phyloP scores from a whole-genome alignment of 208 protist genomes.

The Trypanosomatidae sp. region DNA sequence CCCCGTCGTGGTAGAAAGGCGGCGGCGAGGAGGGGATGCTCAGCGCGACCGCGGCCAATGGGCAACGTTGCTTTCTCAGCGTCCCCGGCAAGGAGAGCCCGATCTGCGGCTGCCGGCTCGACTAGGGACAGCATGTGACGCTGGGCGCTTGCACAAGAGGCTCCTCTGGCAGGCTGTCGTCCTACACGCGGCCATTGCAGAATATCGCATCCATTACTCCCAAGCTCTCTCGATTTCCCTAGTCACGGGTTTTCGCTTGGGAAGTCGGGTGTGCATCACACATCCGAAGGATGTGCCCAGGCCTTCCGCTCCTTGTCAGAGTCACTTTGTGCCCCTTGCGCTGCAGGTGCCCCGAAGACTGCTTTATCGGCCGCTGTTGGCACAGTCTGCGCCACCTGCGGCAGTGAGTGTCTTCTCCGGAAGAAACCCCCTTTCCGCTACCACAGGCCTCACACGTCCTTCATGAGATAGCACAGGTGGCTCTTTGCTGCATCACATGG shows the following conservation, averaged over 20 bases:
- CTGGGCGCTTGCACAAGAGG: too few species aligned
- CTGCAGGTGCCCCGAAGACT: too few species aligned
- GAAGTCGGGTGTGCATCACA: background rate
- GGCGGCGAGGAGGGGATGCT: background rate
- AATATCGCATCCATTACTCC: too few species aligned
- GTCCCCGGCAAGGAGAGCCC: background rate
- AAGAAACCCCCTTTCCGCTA: too few species aligned
- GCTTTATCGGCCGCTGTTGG: too few species aligned
- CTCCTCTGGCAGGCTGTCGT: too few species aligned
- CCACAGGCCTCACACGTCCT: too few species aligned
- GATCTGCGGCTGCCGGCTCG: background rate
- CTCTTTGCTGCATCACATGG: background rate
- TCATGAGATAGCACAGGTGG: too few species aligned
- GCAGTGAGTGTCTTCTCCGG: too few species aligned
- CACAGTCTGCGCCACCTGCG: too few species aligned
- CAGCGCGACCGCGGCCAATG: background rate
- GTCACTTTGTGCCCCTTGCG: background rate
- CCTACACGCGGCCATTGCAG: too few species aligned
- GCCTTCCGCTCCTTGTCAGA: background rate
- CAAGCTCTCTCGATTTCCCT: background rate
- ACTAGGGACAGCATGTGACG: too few species aligned
- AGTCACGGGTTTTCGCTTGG: background rate
- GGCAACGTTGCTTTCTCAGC: background rate
- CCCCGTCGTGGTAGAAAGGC: background rate
- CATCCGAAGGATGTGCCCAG: background rate